These are phyloP conservation scores for Adansonia grandidieri DNA, from an alignment of 441 rosid species.

Conservation along the genomic window DNA sequence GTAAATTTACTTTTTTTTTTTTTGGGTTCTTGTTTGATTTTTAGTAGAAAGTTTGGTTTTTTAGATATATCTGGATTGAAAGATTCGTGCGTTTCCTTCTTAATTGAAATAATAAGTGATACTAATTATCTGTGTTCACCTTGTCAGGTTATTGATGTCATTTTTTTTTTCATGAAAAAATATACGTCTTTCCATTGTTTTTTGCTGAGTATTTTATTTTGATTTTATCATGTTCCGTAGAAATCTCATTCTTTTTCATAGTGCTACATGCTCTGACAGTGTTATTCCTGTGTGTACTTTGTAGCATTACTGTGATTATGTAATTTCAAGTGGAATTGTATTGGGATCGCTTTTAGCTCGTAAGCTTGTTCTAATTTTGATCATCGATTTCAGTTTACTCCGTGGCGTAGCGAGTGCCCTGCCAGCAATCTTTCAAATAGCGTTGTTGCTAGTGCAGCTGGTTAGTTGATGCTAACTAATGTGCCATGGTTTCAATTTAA, in stretches of 20 bases:
- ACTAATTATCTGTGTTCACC: background rate
- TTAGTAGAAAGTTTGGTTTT: background rate
- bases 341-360: background rate
- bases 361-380: slow-evolving; percentile 23
- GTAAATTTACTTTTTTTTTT: slow-evolving; percentile 19
- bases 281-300: background rate
- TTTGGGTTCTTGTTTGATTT: background rate
- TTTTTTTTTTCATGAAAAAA: background rate
- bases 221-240: background rate
- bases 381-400: slow-evolving; percentile 54
- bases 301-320: slow-evolving; percentile 1
- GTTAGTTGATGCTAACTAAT: slow-evolving; percentile 27
- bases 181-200: background rate
- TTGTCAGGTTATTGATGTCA: background rate
- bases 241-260: background rate
- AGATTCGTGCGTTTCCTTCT: slow-evolving; percentile 13
- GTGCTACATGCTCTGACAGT: background rate
- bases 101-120: slow-evolving; percentile 3
- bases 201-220: background rate
- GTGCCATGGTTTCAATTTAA: slow-evolving; percentile 12
- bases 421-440: slow-evolving; percentile 47
- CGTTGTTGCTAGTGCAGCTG: slow-evolving; percentile 69
- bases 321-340: slow-evolving; percentile 18
- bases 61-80: slow-evolving; percentile 5
- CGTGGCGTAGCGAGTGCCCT: slow-evolving; percentile 44